Evolutionary conservation across 805 yeast species (phyloP).

Genomic region (Schizosaccharomyces pombe): DNA sequence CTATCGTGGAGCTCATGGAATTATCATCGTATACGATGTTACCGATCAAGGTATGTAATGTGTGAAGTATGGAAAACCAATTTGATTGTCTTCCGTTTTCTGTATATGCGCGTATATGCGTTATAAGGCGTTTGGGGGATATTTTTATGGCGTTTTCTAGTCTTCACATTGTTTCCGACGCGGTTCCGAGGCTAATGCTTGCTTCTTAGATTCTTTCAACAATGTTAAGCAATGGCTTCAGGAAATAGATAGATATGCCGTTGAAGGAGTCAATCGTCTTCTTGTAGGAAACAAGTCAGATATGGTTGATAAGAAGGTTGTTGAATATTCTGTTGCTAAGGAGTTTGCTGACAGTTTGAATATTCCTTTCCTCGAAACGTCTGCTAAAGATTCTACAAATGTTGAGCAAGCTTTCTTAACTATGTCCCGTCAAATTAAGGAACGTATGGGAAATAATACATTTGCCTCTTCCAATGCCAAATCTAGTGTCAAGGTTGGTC

Average conservation of each 20-base stretch:
- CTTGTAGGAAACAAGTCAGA: slow-evolving; percentile 94
- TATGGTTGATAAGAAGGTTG: slow-evolving; percentile 77
- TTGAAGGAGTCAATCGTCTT: slow-evolving; percentile 88
- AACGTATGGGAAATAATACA: slow-evolving; percentile 53
- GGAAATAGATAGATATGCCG: slow-evolving; percentile 94
- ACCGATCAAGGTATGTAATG: slow-evolving; percentile 44
- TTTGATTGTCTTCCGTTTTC: too few relatives aligned
- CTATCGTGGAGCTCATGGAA: slow-evolving; percentile 97
- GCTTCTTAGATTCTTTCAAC: slow-evolving; percentile 37
- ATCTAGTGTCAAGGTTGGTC: slow-evolving; percentile 20
- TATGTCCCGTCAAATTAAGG: slow-evolving; percentile 96
- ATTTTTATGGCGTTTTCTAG: too few relatives aligned
- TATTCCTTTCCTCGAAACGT: slow-evolving; percentile 86
- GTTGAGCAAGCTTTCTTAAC: slow-evolving; percentile 97
- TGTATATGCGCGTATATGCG: too few relatives aligned
- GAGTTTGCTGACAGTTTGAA: slow-evolving; percentile 91
- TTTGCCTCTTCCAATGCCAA: slow-evolving; percentile 20
- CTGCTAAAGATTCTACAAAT: slow-evolving; percentile 82
- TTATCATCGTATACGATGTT: slow-evolving; percentile 90
- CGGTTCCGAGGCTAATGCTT: not conserved
- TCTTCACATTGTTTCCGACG: too few relatives aligned
- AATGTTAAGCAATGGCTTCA: slow-evolving; percentile 96
- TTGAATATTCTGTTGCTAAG: slow-evolving; percentile 85
- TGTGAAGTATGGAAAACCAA: too few relatives aligned
- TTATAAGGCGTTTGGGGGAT: too few relatives aligned